Conservation (phyloP, 2,329 filamentous ascomycete genomes). For the Sclerotinia glacialis region DNA sequence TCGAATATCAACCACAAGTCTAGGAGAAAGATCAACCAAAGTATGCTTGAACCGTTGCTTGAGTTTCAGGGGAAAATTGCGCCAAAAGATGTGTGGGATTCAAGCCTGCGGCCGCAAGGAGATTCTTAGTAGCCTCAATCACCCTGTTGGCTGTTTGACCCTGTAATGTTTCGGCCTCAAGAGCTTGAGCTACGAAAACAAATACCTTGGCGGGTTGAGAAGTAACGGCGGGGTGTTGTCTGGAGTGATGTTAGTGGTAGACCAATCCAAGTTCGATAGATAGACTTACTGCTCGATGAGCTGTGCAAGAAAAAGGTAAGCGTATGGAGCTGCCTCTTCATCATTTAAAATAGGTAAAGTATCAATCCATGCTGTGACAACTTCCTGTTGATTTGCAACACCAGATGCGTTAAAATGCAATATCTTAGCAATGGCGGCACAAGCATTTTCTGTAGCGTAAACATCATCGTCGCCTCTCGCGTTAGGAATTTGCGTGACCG, state of each 20-base stretch:
- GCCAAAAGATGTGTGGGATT: conserved; percentile 74
- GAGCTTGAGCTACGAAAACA: conserved; percentile 77
- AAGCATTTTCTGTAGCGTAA: conserved; percentile 96
- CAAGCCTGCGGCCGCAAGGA: conserved; percentile 70
- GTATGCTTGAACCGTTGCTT: conserved; percentile 74
- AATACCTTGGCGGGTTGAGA: conserved; percentile 79
- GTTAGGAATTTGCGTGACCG: conserved; percentile 75
- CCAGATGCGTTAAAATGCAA: conserved; percentile 81
- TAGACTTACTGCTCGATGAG: conserved; percentile 86
- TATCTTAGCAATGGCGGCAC: conserved; percentile 94
- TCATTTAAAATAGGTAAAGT: conserved; percentile 92
- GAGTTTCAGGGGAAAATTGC: conserved; percentile 74
- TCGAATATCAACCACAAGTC: conserved; percentile 33
- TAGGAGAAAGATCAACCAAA: conserved; percentile 54
- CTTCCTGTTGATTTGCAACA: conserved; percentile 70
- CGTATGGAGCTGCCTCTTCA: conserved; percentile 94
- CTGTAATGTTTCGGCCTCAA: conserved; percentile 86
- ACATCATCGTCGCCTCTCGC: conserved; percentile 89
- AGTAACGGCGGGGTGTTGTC: conserved; percentile 80
- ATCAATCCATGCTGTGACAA: conserved; percentile 83
- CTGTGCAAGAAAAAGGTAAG: conserved; percentile 87
- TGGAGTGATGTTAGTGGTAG: conserved; percentile 44
- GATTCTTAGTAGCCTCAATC: conserved; percentile 71
- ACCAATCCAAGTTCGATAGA: conserved; percentile 22
- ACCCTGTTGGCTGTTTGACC: conserved; percentile 78